Evolutionary conservation across 306 rosid species (phyloP), one percentile per base, ranked within the genome.

Genomic region (Quillaja saponaria): DNA sequence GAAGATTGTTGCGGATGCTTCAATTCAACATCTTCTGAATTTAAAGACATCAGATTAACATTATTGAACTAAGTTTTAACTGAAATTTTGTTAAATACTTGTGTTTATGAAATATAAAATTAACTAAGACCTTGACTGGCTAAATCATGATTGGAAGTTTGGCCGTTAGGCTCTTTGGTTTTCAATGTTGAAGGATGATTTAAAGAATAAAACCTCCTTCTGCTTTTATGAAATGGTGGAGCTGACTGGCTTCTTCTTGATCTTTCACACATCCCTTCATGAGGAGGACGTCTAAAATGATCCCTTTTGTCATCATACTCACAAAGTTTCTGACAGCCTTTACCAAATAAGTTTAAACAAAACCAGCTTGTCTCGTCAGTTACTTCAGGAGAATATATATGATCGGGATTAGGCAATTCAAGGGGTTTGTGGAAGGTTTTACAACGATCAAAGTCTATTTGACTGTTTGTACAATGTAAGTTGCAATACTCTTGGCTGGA

Each of bases 181-280:
- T 61, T 66, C 44, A n/a, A 45, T 49, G 66, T 44, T 20, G 63
- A 64, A 66, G 76, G 78, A 50, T 78, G 80, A 60, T 76, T 77
- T 61, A 83, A 78, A 62, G 83, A 70, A 67, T 56, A 47, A 71
- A 81, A 86, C 77, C 62, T 83, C 66, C 78, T 79, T 77, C 81
- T 89, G 28, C 84, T 59, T 78, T 74, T 79, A 67, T 75, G 56
- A 68, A 84, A 81, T 46, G 99, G 96, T 52, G 96, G 96, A 77
- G 96, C 91, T 13, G 96, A 92, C 64, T 42, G 68, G 79, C 96
- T 74, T 78, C 98, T 73, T 73, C 57, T 81, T 19, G 77, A 66
- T 71, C 91, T 82, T 74, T n/a, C n/a, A n/a, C n/a, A n/a, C n/a
- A n/a, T n/a, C n/a, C n/a, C n/a, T n/a, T n/a, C n/a, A n/a, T n/a